Percentiles rank a stretch among this genome's conserved stretches.
Evolutionary conservation across 805 yeast species (phyloP).

Genomic region (Saccharomyces eubayanus): DNA sequence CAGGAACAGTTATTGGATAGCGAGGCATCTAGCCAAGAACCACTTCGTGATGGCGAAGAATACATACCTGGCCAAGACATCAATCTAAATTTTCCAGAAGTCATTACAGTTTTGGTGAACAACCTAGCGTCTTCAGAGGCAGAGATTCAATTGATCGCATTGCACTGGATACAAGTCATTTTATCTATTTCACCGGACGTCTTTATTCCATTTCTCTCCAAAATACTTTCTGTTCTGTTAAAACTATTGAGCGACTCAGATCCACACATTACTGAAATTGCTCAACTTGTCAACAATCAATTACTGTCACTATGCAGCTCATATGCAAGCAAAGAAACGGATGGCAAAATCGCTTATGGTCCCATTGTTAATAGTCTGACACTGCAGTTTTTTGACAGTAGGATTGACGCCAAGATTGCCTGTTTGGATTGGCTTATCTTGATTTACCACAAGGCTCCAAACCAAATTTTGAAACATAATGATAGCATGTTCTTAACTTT

Average conservation of each 20-base stretch:
- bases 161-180: slow-evolving; percentile 74
- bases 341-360: slow-evolving; percentile 31
- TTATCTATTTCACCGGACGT: slow-evolving; percentile 64
- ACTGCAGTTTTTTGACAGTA: slow-evolving; percentile 61
- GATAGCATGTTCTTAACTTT: slow-evolving; percentile 69
- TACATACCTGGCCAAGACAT: slow-evolving; percentile 77
- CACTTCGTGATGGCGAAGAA: slow-evolving; percentile 40
- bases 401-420: slow-evolving; percentile 74
- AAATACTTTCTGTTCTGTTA: slow-evolving; percentile 60
- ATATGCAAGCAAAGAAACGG: slow-evolving; percentile 19
- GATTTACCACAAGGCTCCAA: slow-evolving; percentile 64
- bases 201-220: slow-evolving; percentile 65
- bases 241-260: slow-evolving; percentile 51
- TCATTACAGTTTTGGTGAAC: slow-evolving; percentile 73
- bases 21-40: slow-evolving; percentile 12
- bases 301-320: slow-evolving; percentile 41
- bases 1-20: slow-evolving; percentile 10
- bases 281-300: slow-evolving; percentile 48
- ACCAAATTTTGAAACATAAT: slow-evolving; percentile 44
- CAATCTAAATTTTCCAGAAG: slow-evolving; percentile 66
- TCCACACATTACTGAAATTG: slow-evolving; percentile 43
- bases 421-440: slow-evolving; percentile 85
- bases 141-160: slow-evolving; percentile 69
- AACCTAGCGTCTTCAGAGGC: slow-evolving; percentile 66
- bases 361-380: slow-evolving; percentile 65